phyloP scores from a whole-genome alignment of 225 moss, liverwort and hornwort species.

The Takakia lepidozioides region DNA sequence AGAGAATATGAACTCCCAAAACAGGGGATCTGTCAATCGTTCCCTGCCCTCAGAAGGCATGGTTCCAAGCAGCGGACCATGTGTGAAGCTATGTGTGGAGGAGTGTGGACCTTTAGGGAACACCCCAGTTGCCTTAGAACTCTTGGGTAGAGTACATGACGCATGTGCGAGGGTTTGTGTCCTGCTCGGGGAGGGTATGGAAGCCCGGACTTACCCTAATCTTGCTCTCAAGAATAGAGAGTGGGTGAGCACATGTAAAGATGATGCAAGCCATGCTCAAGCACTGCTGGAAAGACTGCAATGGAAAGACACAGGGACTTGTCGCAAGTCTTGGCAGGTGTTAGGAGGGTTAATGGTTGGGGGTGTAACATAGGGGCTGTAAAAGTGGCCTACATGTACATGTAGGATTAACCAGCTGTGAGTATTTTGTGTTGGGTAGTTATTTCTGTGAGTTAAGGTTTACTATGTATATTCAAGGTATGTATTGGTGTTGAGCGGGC shows the following conservation, averaged over 20 bases:
- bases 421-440: too few species aligned
- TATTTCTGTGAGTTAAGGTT: too few species aligned
- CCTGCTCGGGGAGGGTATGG: conserved; percentile 2
- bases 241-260: conserved; percentile 7
- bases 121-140: neutral
- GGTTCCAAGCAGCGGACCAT: neutral
- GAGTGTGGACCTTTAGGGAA: conserved; percentile 2
- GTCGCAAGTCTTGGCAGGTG: conserved; percentile 3
- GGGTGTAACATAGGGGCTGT: too few species aligned
- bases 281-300: conserved; percentile 7
- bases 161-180: conserved; percentile 7
- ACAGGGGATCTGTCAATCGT: neutral
- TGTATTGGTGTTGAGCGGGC: too few species aligned
- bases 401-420: too few species aligned
- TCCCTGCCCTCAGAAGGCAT: neutral
- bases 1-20: neutral
- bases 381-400: too few species aligned
- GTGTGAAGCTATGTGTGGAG: conserved; percentile 4
- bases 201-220: conserved; percentile 2
- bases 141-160: conserved; percentile 5
- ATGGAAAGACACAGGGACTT: conserved; percentile 6
- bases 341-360: conserved; percentile 2
- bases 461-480: too few species aligned
- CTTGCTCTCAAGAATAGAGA: conserved; percentile 9
- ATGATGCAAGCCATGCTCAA: conserved; percentile 6